These are phyloP conservation scores for Phytopythium vexans DNA, from an alignment of 352 stramenopile genomes.

Conservation along the genomic window DNA sequence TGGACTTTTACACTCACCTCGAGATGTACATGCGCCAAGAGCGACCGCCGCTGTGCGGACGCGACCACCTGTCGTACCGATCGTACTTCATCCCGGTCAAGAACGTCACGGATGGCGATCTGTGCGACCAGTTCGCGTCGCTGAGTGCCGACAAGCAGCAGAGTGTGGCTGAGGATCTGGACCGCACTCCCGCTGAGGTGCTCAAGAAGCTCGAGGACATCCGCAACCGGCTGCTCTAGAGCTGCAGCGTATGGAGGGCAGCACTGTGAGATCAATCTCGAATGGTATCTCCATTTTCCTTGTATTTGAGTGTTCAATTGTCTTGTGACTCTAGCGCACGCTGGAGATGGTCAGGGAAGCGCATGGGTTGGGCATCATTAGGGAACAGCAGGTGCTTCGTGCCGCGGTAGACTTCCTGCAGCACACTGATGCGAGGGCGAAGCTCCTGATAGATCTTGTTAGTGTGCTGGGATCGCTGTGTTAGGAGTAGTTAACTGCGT, in stretches of 20 bases:
- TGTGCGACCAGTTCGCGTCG: constrained; percentile 95
- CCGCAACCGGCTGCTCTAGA: constrained; percentile 94
- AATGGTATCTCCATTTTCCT: neutral
- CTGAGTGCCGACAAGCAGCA: constrained; percentile 94
- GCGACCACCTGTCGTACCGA: constrained; percentile 97
- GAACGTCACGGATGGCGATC: constrained; percentile 97
- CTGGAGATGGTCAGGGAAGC: constrained; percentile 24
- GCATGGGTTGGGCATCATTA: constrained; percentile 35
- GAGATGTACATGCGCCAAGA: constrained; percentile 96
- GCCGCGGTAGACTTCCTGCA: constrained; percentile 71
- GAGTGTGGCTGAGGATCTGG: constrained; percentile 94
- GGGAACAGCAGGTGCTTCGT: constrained; percentile 61
- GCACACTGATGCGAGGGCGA: constrained; percentile 48
- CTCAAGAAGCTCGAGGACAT: constrained; percentile 99
- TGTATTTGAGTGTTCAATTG: neutral
- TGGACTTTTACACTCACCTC: constrained; percentile 98
- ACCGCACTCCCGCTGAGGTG: constrained; percentile 95
- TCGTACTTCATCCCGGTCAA: constrained; percentile 98
- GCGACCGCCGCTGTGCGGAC: constrained; percentile 89
- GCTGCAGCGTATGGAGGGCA: neutral
- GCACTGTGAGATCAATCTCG: neutral
- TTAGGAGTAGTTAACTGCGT: neutral
- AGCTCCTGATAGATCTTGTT: constrained; percentile 41
- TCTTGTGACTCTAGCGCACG: constrained; percentile 2
- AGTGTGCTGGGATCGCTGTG: neutral